Evolutionary conservation across 306 rosid genomes (phyloP).

Genomic region (Cucurbita argyrosperma): DNA sequence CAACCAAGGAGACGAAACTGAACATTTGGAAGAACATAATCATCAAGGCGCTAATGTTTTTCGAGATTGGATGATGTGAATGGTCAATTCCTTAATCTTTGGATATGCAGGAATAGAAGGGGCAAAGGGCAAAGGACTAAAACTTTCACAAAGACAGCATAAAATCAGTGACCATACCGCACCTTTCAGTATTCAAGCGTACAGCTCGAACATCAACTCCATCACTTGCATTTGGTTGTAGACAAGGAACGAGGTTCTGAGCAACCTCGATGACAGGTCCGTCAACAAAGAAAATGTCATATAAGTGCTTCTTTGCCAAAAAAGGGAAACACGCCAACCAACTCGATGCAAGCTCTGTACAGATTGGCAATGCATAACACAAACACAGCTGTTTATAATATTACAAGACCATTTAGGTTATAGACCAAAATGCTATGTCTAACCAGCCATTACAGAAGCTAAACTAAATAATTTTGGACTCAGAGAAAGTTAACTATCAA

Average conservation of each 20-base stretch:
- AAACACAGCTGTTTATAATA: not conserved
- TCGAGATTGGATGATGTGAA: not conserved
- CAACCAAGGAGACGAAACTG: not conserved
- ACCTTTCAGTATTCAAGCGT: conserved; percentile 67
- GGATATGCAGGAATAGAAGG: no score
- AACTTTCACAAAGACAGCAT: not conserved
- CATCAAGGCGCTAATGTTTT: not conserved
- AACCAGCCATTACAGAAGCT: not conserved
- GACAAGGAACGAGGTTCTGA: conserved; percentile 62
- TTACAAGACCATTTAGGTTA: not conserved
- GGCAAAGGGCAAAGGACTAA: not conserved
- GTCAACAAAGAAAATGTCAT: conserved; percentile 56
- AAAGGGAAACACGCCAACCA: conserved; percentile 81
- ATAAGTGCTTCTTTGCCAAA: conserved; percentile 49
- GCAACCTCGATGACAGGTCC: conserved; percentile 63
- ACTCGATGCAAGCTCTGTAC: conserved; percentile 72
- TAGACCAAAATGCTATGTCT: not conserved
- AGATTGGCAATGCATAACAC: conserved; percentile 10
- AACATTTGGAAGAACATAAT: not conserved
- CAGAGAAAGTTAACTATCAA: not conserved
- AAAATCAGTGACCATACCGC: not conserved
- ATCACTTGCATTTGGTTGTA: conserved; percentile 34
- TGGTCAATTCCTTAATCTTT: not conserved
- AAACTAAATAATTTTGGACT: not conserved
- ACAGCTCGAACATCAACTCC: conserved; percentile 40